phyloP scores from a whole-genome alignment of 2,329 filamentous ascomycete genomes.

The Cercospora zeina region DNA sequence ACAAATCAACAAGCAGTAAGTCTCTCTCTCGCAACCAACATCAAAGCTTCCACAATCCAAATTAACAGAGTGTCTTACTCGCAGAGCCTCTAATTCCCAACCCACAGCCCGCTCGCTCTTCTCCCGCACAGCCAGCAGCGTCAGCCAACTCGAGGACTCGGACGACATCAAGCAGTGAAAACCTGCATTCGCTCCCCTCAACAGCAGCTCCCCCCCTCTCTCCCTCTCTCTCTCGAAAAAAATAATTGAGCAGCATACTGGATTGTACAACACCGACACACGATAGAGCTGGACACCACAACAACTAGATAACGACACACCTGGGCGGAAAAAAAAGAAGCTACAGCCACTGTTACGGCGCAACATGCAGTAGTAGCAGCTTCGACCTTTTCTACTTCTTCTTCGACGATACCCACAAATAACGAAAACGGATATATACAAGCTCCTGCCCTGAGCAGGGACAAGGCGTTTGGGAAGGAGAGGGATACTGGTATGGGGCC shows the following conservation, averaged over 20 bases:
- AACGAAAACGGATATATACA: not conserved
- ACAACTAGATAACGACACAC: not conserved
- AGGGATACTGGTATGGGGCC: not conserved
- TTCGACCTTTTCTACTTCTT: not conserved
- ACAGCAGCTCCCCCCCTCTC: not conserved
- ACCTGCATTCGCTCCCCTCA: not conserved
- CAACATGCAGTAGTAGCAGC: not conserved
- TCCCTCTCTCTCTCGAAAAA: no score
- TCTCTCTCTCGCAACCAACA: not conserved
- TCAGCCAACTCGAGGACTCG: conserved; percentile 25
- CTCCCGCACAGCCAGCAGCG: conserved; percentile 29
- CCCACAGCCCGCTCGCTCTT: conserved; percentile 31
- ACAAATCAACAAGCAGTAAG: conserved; percentile 66
- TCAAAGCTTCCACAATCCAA: not conserved
- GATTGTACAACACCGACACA: not conserved
- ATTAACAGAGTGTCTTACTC: not conserved
- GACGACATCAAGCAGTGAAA: conserved; percentile 25
- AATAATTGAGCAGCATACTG: not conserved
- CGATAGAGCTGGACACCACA: not conserved
- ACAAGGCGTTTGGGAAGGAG: conserved; percentile 13
- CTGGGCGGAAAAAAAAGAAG: conserved; percentile 4
- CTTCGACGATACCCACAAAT: not conserved
- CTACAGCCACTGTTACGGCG: conserved; percentile 2
- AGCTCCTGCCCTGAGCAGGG: not conserved
- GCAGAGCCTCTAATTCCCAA: conserved; percentile 24